A percentile compares a stretch with the other conserved stretches of the same genome.
phyloP scores from a whole-genome alignment of 768 basidiomycete genomes.

The Wakefieldia striispora region DNA sequence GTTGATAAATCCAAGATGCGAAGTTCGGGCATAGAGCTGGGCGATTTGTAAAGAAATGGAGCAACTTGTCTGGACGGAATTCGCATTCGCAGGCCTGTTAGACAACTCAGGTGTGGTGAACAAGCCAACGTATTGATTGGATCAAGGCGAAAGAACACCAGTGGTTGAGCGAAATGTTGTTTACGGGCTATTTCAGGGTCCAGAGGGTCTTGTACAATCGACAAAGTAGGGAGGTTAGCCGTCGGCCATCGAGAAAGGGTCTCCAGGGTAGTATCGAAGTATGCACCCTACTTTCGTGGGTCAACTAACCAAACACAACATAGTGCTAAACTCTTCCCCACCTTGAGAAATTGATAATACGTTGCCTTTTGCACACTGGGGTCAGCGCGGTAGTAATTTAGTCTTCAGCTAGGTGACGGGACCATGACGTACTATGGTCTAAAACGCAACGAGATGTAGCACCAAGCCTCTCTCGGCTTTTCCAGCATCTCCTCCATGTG shows the following conservation, averaged over 20 bases:
- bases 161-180: slow-evolving; percentile 72
- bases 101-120: slow-evolving; percentile 41
- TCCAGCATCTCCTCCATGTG: slow-evolving; percentile 71
- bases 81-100: slow-evolving; percentile 63
- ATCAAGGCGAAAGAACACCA: slow-evolving; percentile 79
- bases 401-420: background rate
- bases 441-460: slow-evolving; percentile 65
- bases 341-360: slow-evolving; percentile 82
- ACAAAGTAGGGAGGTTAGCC: slow-evolving; percentile 42
- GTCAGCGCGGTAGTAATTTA: background rate
- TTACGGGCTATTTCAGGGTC: slow-evolving; percentile 37
- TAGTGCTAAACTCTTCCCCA: slow-evolving; percentile 16
- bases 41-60: slow-evolving; percentile 35
- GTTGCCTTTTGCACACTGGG: slow-evolving; percentile 64
- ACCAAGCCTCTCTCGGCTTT: slow-evolving; percentile 45
- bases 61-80: slow-evolving; percentile 66
- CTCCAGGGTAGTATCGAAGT: slow-evolving; percentile 73
- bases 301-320: background rate
- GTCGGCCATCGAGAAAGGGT: slow-evolving; percentile 65
- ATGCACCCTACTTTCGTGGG: slow-evolving; percentile 55
- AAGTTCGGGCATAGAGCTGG: slow-evolving; percentile 41
- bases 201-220: slow-evolving; percentile 67
- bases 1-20: slow-evolving; percentile 76
- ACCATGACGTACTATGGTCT: slow-evolving; percentile 68
- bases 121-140: slow-evolving; percentile 46